phyloP scores from a whole-genome alignment of 1,284 basidiomycete species.

The Puccinia hordei region DNA sequence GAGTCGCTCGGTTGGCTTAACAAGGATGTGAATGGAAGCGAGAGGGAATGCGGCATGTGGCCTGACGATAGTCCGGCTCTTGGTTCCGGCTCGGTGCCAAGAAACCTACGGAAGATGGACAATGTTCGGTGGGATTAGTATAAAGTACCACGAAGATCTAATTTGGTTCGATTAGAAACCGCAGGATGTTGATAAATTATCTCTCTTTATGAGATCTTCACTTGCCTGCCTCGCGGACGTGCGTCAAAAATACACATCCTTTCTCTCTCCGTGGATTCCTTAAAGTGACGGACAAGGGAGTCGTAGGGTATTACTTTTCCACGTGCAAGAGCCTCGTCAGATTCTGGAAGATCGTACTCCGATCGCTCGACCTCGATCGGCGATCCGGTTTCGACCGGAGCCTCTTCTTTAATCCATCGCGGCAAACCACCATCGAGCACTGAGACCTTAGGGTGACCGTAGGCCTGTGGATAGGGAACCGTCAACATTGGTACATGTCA shows the following conservation, averaged over 20 bases:
- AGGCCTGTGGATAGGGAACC: conserved; percentile 62
- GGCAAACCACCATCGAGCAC: conserved; percentile 87
- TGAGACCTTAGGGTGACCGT: conserved; percentile 80
- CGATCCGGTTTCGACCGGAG: conserved; percentile 66
- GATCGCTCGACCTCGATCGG: conserved; percentile 39
- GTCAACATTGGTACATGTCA: neutral
- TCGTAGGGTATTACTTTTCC: conserved; percentile 52
- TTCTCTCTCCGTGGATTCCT: neutral
- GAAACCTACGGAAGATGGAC: conserved; percentile 55
- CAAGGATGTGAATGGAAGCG: conserved; percentile 80
- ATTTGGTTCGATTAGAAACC: neutral
- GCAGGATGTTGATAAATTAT: neutral
- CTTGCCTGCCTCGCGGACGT: conserved; percentile 54
- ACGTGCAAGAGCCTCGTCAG: conserved; percentile 57
- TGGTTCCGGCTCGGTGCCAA: conserved; percentile 82
- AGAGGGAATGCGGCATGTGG: conserved; percentile 84
- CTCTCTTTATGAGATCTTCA: neutral
- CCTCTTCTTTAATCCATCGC: conserved; percentile 74
- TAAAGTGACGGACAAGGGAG: conserved; percentile 36
- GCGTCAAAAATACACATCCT: conserved; percentile 56
- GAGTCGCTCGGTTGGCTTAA: conserved; percentile 62
- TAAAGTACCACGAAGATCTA: too few species aligned
- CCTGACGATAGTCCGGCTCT: conserved; percentile 83
- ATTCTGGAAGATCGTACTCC: conserved; percentile 58
- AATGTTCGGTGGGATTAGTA: neutral